phyloP scores from a whole-genome alignment of 2,329 filamentous ascomycete genomes.

The Cordyceps pruinosa region DNA sequence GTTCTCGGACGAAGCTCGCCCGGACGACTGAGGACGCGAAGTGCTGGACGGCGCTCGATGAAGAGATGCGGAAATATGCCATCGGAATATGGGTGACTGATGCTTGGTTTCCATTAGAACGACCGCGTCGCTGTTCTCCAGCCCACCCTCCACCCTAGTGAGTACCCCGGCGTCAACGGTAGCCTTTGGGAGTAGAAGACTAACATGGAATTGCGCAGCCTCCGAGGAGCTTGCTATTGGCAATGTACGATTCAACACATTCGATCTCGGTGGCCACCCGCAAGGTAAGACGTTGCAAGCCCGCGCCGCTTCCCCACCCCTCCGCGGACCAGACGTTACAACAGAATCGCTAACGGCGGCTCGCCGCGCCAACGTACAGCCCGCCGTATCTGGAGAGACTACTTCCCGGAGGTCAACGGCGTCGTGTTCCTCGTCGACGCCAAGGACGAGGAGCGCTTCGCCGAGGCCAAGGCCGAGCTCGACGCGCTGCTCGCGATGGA shows the following conservation, averaged over 20 bases:
- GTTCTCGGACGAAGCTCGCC: background rate
- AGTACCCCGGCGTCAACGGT: slow-evolving; percentile 27
- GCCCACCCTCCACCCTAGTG: slow-evolving; percentile 87
- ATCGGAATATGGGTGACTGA: slow-evolving; percentile 20
- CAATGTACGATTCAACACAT: slow-evolving; percentile 90
- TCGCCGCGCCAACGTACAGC: slow-evolving; percentile 39
- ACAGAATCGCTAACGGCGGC: slow-evolving; percentile 1
- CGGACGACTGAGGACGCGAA: background rate
- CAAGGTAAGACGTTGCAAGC: slow-evolving; percentile 53
- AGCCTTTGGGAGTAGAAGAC: background rate
- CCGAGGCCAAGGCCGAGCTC: slow-evolving; percentile 93
- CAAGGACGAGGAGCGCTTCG: slow-evolving; percentile 91
- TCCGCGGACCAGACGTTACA: background rate
- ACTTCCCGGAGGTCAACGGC: slow-evolving; percentile 92
- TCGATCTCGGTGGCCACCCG: slow-evolving; percentile 88
- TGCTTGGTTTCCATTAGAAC: slow-evolving; percentile 50
- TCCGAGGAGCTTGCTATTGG: slow-evolving; percentile 90
- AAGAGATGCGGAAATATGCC: background rate
- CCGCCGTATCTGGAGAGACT: slow-evolving; percentile 91
- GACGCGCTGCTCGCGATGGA: slow-evolving; percentile 95
- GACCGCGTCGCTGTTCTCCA: slow-evolving; percentile 87
- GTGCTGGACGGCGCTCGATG: background rate
- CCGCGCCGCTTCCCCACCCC: slow-evolving; percentile 2
- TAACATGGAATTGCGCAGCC: slow-evolving; percentile 38
- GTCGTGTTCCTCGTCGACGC: slow-evolving; percentile 98